These are phyloP conservation scores for Leucosporidium yakuticum DNA, from an alignment of 768 basidiomycete genomes.

Conservation along the genomic window DNA sequence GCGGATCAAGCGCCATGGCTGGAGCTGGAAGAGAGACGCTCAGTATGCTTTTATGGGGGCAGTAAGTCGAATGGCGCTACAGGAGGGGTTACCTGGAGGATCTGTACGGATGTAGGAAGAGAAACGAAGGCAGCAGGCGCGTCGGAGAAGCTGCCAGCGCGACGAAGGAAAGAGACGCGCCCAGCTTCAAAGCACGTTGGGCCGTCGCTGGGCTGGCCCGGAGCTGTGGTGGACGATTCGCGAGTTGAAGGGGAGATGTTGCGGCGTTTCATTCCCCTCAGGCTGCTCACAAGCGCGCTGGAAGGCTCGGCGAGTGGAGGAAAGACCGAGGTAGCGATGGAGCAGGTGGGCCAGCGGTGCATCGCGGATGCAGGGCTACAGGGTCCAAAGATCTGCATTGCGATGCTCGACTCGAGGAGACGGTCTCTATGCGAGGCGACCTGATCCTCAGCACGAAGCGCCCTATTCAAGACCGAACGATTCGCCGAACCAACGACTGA, in stretches of 20 bases:
- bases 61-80: not conserved
- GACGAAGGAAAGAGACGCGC: not conserved
- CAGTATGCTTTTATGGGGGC: not conserved
- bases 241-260: no score
- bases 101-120: not conserved
- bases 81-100: not conserved
- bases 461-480: not conserved
- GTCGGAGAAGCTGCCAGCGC: not conserved
- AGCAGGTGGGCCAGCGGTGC: not conserved
- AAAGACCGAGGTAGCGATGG: not conserved
- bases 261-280: no score
- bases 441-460: not conserved
- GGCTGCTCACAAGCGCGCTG: no score
- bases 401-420: not conserved
- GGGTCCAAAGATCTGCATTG: not conserved
- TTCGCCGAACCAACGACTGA: not conserved
- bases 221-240: no score
- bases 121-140: not conserved
- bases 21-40: conserved; percentile 3
- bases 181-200: no score
- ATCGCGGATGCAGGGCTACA: not conserved
- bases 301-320: no score
- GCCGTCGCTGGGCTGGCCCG: no score
- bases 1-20: conserved; percentile 31
- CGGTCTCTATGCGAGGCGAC: not conserved